Evolutionary conservation across 257 asterid species (phyloP), one percentile per base, ranked within the genome.

Genomic region (Anisodus acutangulus): DNA sequence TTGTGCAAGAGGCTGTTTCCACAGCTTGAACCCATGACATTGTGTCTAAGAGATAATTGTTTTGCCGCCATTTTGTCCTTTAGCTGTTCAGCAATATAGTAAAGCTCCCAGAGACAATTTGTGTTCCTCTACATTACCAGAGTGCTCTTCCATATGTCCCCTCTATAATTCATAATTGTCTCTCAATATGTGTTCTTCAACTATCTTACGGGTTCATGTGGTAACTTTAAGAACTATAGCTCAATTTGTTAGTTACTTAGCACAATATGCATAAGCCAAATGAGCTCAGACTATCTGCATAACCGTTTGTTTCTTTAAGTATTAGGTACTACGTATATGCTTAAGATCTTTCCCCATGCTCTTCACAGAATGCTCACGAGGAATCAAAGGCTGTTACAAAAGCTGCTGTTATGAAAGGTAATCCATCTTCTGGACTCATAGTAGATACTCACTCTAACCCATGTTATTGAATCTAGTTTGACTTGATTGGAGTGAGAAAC

Each of bases 321-420:
- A 51, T 63, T 13, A 22, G 62, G 45, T 51, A 76, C 51, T 26
- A 26, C 3, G 43, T 51, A 26, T 49, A 51, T 53, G 0, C 53
- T 82, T 15, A 64, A 70, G 4, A 0, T 54, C 41, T 19, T 82
- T 55, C 9, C 13, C 22, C 37, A 51, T 78, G 53, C 49, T 78
- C n/a, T 71, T 87, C 87, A 87, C 92, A 97, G 99, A 97, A 94
- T 84, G 97, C 99, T 80, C 99, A 97, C 80, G 98, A 97, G 92
- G 98, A 97, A 88, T 95, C 99, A 84, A 97, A 93, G 91, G 88
- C 97, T 55, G 85, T 95, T 55, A 97, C 99, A 39, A 97, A 95
- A 90, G 99, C 99, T 88, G 85, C 97, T 87, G 85, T 93, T 19
- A 97, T 97, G 99, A 97, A 97, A 93, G 93, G 99, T 93, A 90